Conservation (phyloP, 1,139 yeast species). For the Geotrichum australiense region DNA sequence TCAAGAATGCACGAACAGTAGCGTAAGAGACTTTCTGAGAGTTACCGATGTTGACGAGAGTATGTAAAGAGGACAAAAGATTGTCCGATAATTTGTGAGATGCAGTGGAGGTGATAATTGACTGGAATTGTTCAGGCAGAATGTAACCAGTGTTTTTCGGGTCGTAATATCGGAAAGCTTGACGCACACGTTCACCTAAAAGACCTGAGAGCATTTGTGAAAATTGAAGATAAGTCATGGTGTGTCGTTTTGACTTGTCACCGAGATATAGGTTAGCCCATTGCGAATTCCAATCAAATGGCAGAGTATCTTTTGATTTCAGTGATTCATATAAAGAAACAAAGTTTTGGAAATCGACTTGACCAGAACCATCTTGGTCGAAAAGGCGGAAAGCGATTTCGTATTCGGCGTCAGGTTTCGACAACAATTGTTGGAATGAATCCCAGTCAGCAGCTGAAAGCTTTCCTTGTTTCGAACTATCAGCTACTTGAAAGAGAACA, state of each 20-base stretch:
- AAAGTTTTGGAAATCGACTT: conserved; percentile 37
- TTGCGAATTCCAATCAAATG: conserved; percentile 40
- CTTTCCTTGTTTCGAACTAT: conserved; percentile 31
- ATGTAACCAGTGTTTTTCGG: conserved; percentile 36
- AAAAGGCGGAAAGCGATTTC: conserved; percentile 42
- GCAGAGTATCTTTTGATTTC: conserved; percentile 35
- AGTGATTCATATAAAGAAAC: conserved; percentile 35
- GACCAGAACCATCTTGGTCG: conserved; percentile 37
- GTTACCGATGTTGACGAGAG: conserved; percentile 33
- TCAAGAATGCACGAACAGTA: conserved; percentile 40
- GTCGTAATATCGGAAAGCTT: conserved; percentile 39
- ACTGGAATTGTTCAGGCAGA: conserved; percentile 38
- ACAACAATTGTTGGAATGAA: conserved; percentile 36
- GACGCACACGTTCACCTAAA: conserved; percentile 42
- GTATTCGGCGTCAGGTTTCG: conserved; percentile 43
- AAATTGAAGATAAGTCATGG: conserved; percentile 38
- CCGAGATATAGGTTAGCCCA: conserved; percentile 41
- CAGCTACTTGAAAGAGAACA: conserved; percentile 41
- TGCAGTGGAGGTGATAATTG: conserved; percentile 35
- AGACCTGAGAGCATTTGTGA: conserved; percentile 42
- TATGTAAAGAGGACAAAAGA: conserved; percentile 35
- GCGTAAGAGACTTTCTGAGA: conserved; percentile 38
- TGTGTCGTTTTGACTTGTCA: conserved; percentile 34
- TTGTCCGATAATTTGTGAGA: conserved; percentile 40
- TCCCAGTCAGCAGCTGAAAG: conserved; percentile 38